These are phyloP conservation scores for Porphyrellus sp. DNA, from an alignment of 1,284 basidiomycete species.

Conservation along the genomic window DNA sequence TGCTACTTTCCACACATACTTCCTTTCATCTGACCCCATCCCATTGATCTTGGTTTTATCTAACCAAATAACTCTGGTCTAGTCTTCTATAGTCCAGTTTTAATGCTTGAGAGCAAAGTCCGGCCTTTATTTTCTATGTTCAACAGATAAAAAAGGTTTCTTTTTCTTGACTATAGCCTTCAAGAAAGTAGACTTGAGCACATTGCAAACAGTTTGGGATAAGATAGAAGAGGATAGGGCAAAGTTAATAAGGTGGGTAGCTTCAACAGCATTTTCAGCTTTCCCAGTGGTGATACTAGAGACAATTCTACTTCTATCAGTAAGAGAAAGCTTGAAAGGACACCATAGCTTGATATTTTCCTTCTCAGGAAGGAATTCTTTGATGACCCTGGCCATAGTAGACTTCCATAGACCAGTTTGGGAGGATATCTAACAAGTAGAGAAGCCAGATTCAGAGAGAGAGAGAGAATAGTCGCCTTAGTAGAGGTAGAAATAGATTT, in stretches of 20 bases:
- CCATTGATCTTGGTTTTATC: background rate
- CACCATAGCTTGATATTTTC: too few species aligned
- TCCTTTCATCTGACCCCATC: background rate
- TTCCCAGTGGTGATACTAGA: too few species aligned
- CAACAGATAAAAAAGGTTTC: background rate
- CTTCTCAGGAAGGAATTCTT: background rate
- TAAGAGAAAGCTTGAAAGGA: too few species aligned
- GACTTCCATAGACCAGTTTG: background rate
- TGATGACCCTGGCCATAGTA: background rate
- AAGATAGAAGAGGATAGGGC: too few species aligned
- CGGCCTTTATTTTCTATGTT: background rate
- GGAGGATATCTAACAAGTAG: background rate
- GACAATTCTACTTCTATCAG: too few species aligned
- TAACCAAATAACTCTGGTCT: background rate
- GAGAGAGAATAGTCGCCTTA: background rate
- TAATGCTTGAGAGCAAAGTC: background rate
- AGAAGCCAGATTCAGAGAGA: background rate
- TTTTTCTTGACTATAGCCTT: too few species aligned
- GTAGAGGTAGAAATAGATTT: background rate
- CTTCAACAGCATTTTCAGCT: too few species aligned
- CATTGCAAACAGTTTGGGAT: too few species aligned
- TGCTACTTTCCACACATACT: background rate
- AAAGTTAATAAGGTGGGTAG: too few species aligned
- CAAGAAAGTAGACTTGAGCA: too few species aligned
- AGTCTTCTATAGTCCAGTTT: background rate